Evolutionary conservation across 345 rosid species (phyloP), one percentile per base, ranked within the genome.

Genomic region (Syzygium aqueum): DNA sequence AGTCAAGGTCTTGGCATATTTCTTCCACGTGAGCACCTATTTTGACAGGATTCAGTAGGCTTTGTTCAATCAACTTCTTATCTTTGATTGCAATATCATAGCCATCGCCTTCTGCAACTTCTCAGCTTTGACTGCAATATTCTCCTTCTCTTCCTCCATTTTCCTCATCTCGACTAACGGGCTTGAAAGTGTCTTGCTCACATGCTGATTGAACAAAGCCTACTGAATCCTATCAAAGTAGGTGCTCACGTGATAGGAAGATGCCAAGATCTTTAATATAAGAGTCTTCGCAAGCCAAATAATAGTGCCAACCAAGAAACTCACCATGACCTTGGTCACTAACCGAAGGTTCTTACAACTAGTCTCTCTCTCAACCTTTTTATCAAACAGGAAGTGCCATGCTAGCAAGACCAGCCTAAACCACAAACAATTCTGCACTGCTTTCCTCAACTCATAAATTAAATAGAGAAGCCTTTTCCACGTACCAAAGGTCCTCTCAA

Each of bases 201-300:
- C 95, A 10, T 87, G 94, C 87, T 94, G 97, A 59, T 90, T 94
- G 84, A 92, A 95, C 89, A 95, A 67, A 22, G 96, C 89, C 77
- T 94, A 96, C 84, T 93, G 96, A 88, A 95, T 95, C 88, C 97
- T 91, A 84, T 95, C 97, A 22, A 94, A 95, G 86, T 95, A 95
- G 43, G 96, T 92, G 25, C 95, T 95, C 56, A 95, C 92, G 78
- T 94, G 96, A 77, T 94, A 94, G 16, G 94, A 93, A 2, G 95
- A 94, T 33, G 97, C 96, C 61, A 95, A 94, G 50, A 94, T 94
- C 51, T 95, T 95, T 0, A 95, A 94, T 87, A 95, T 80, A 3
- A 95, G 50, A 12, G 95, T 95, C 89, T 94, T 95, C 22, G 92
- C 89, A 9, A 94, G 89, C 96, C 98, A 95, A 19, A 95, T 77